Percentiles rank a stretch among this genome's conserved stretches.
These are phyloP conservation scores for Magnaporthiopsis rhizophila DNA, from an alignment of 2,329 filamentous ascomycete species.

Conservation along the genomic window DNA sequence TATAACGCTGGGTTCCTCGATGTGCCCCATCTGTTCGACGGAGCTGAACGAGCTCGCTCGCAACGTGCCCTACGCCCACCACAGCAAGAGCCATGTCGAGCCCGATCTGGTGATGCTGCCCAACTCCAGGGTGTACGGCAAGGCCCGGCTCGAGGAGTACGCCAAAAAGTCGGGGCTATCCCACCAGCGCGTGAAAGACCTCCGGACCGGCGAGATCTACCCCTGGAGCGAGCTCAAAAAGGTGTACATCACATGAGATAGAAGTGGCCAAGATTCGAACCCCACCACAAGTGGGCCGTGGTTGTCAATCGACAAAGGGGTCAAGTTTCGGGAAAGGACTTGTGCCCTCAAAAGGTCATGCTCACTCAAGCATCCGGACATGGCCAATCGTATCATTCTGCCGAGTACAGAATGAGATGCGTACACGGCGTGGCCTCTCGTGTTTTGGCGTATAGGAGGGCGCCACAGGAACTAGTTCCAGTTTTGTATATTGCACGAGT, in stretches of 20 bases:
- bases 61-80: slow-evolving; percentile 87
- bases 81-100: slow-evolving; percentile 89
- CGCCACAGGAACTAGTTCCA: background rate
- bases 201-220: slow-evolving; percentile 65
- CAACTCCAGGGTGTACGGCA: slow-evolving; percentile 79
- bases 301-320: too few relatives aligned
- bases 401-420: background rate
- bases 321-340: too few relatives aligned
- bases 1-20: slow-evolving; percentile 36
- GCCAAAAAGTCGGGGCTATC: slow-evolving; percentile 70
- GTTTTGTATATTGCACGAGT: background rate
- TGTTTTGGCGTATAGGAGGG: background rate
- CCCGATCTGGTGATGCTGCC: slow-evolving; percentile 79
- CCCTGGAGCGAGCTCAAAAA: slow-evolving; percentile 61
- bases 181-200: slow-evolving; percentile 63
- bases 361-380: background rate
- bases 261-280: too few relatives aligned
- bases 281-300: too few relatives aligned
- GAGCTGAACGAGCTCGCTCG: slow-evolving; percentile 88
- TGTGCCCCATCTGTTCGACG: slow-evolving; percentile 93
- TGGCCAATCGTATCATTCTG: background rate
- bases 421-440: background rate
- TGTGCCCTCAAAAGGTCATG: too few relatives aligned
- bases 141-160: slow-evolving; percentile 63
- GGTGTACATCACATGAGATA: slow-evolving; percentile 74